Evolutionary conservation across 1,284 basidiomycete genomes (phyloP).

Genomic region (Thelephora terrestris): DNA sequence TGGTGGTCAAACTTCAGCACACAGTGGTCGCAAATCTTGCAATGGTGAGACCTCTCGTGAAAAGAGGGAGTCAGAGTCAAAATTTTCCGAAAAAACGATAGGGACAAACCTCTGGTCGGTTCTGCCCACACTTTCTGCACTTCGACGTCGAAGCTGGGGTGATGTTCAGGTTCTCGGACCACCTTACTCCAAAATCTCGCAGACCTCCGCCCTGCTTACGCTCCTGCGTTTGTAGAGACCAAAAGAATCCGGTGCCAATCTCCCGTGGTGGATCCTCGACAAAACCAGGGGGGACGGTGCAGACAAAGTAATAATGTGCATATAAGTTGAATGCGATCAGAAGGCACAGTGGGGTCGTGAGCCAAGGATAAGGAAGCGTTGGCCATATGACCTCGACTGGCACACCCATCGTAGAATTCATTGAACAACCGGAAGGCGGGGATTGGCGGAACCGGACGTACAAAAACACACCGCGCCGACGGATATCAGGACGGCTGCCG

Average conservation of each 20-base stretch:
- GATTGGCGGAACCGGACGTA: slow-evolving; percentile 29
- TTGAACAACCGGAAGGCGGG: not conserved
- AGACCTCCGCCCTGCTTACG: slow-evolving; percentile 15
- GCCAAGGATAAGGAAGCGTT: slow-evolving; percentile 36
- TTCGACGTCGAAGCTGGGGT: slow-evolving; percentile 43
- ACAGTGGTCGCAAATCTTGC: slow-evolving; percentile 86
- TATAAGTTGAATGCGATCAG: slow-evolving; percentile 73
- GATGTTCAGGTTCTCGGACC: slow-evolving; percentile 35
- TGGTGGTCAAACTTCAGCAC: slow-evolving; percentile 94
- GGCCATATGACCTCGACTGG: slow-evolving; percentile 70
- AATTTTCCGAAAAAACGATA: not conserved
- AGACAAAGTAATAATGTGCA: slow-evolving; percentile 78
- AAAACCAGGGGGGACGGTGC: slow-evolving; percentile 69
- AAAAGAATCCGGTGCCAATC: slow-evolving; percentile 34
- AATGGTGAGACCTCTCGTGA: slow-evolving; percentile 85
- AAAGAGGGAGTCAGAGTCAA: not conserved
- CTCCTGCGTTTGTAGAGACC: slow-evolving; percentile 36
- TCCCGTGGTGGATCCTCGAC: slow-evolving; percentile 39
- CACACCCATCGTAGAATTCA: not conserved
- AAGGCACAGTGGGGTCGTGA: slow-evolving; percentile 57
- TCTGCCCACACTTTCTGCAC: slow-evolving; percentile 60
- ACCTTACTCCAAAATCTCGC: slow-evolving; percentile 26
- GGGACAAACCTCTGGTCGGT: slow-evolving; percentile 72
- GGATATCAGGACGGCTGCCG: slow-evolving; percentile 66
- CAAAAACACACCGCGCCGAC: slow-evolving; percentile 74